Conservation (phyloP, 2,329 filamentous ascomycete species). For the Hypoxylon sp. region DNA sequence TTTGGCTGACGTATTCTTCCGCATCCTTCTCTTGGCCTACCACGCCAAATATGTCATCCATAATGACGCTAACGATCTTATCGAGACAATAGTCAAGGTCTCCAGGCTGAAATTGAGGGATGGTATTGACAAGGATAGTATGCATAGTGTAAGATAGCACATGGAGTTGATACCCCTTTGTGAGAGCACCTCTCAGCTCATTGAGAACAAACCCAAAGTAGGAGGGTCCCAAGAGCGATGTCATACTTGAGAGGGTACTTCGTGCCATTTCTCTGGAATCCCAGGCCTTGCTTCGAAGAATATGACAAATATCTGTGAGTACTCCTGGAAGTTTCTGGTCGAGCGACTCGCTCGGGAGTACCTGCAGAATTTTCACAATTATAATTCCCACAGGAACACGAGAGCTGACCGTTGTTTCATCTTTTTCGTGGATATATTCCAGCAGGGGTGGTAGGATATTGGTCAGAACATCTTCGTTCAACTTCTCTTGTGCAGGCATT, state of each 20-base stretch:
- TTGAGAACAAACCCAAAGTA: constrained; percentile 95
- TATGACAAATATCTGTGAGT: constrained; percentile 91
- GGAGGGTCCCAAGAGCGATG: constrained; percentile 80
- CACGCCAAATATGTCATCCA: constrained; percentile 97
- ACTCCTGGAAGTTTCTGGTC: constrained; percentile 82
- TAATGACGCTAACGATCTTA: constrained; percentile 83
- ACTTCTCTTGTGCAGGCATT: constrained; percentile 74
- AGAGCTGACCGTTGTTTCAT: constrained; percentile 92
- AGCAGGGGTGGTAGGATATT: constrained; percentile 83
- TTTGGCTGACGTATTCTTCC: constrained; percentile 92
- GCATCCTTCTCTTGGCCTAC: constrained; percentile 97
- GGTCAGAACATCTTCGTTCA: constrained; percentile 77
- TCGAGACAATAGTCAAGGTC: constrained; percentile 89
- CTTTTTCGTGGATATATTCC: constrained; percentile 92
- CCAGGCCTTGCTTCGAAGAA: constrained; percentile 87
- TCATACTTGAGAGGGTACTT: constrained; percentile 87
- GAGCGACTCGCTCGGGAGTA: constrained; percentile 81
- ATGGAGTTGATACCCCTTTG: constrained; percentile 90
- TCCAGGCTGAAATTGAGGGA: constrained; percentile 80
- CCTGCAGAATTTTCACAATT: constrained; percentile 85
- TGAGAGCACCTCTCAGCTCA: constrained; percentile 85
- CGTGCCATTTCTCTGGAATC: constrained; percentile 92
- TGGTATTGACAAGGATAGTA: constrained; percentile 82
- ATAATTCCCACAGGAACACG: constrained; percentile 92
- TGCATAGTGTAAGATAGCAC: constrained; percentile 96